Evolutionary conservation across 2,329 filamentous ascomycete genomes (phyloP), one percentile per base, ranked within the genome.

Genomic region (Moelleriella libera): DNA sequence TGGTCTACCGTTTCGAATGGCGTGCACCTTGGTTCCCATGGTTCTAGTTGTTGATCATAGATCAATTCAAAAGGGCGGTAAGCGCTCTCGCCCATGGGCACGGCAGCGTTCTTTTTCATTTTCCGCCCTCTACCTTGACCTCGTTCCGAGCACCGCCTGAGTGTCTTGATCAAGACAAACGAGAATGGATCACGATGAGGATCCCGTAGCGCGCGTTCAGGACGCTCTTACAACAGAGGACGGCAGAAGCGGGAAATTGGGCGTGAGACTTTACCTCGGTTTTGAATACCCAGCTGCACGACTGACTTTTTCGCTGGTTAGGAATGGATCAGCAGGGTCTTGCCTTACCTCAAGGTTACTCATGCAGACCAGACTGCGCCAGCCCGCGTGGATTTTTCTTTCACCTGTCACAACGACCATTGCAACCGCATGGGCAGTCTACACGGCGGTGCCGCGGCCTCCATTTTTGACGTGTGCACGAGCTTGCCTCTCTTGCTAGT

Each of bases 401-500:
- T 71, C 59, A 72, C 64, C 3, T 70, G 77, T 30, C 68, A 71
- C 48, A 60, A 64, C 0, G 54, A 64, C 4, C 72, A 82, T 63
- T 70, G 67, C 60, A 82, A 82, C 60, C 62, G 68, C 5, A 49
- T 72, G 11, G 60, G 62, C 30, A 81, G 73, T 62, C 63, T 83
- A 47, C 78, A 82, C 57, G 78, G 78, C 47, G 79, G 78, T 14
- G 81, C 78, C 52, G 70, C 77, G 0, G 75, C 83, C 2, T 81
- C 81, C 0, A 63, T 88, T 4, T 81, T 86, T 53, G 84, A 88
- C 63, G 66, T 75, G 49, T 72, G 76, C 54, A 85, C 83, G 0
- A 77, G 76, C 3, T 60, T 77, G 14, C 68, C 78, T 4, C 61
- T 86, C 10, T 62, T 72, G 8, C 69, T 80, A 39, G 60, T 82